Conservation (phyloP, 805 yeast genomes). For the Alloascoidea africana region DNA sequence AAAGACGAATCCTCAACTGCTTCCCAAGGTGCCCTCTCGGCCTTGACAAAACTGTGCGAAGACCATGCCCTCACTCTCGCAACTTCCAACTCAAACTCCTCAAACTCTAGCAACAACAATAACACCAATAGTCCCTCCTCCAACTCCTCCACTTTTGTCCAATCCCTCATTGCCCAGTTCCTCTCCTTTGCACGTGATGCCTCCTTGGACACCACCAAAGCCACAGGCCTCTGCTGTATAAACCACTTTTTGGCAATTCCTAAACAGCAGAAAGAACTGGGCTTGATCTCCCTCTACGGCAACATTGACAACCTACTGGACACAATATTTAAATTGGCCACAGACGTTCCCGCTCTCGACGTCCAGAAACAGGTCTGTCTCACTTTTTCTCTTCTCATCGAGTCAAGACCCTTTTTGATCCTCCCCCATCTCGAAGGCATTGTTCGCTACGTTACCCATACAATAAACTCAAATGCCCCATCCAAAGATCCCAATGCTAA, state of each 20-base stretch:
- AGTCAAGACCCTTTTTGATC: slow-evolving; percentile 66
- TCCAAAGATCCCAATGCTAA: too few species aligned
- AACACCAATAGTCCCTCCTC: too few species aligned
- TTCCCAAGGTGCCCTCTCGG: slow-evolving; percentile 67
- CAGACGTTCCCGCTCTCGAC: slow-evolving; percentile 32
- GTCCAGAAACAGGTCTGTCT: slow-evolving; percentile 67
- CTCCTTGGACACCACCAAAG: too few species aligned
- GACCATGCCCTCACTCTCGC: slow-evolving; percentile 70
- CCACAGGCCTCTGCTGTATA: slow-evolving; percentile 57
- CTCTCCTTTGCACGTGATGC: too few species aligned
- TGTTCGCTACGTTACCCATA: slow-evolving; percentile 66
- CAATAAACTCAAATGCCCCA: slow-evolving; percentile 35
- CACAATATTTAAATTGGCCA: slow-evolving; percentile 56
- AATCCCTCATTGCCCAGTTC: slow-evolving; percentile 39
- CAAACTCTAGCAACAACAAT: too few species aligned
- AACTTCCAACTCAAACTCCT: too few species aligned
- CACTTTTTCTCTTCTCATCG: slow-evolving; percentile 57
- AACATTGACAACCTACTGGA: slow-evolving; percentile 52
- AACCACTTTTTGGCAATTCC: slow-evolving; percentile 64
- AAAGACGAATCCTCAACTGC: slow-evolving; percentile 27
- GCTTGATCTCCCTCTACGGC: slow-evolving; percentile 46
- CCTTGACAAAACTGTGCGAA: slow-evolving; percentile 80
- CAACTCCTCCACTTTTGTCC: slow-evolving; percentile 44
- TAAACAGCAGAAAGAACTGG: too few species aligned
- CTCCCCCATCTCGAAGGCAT: slow-evolving; percentile 77